Percentiles rank a stretch among this genome's conserved stretches.
phyloP scores from a whole-genome alignment of 1,284 basidiomycete genomes.

The Microbotryomycetes sp. region DNA sequence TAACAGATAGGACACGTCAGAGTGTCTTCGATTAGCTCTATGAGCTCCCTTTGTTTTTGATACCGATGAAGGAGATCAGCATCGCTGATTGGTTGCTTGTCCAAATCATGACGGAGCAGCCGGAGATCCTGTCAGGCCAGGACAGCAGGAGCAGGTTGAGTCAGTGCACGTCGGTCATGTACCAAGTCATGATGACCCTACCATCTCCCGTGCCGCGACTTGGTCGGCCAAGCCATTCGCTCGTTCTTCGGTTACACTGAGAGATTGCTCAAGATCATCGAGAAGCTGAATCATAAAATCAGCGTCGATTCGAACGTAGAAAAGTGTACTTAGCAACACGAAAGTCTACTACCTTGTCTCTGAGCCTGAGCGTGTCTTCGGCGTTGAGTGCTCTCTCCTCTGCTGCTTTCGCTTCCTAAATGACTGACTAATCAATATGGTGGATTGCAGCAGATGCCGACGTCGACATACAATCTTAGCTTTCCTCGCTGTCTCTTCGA shows the following conservation, averaged over 20 bases:
- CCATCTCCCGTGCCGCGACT: conserved; percentile 1
- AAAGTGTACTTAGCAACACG: background rate
- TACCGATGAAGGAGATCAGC: conserved; percentile 12
- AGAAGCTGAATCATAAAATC: background rate
- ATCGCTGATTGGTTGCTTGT: conserved; percentile 6
- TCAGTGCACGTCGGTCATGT: background rate
- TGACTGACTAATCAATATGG: too few species aligned
- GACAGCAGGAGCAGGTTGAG: background rate
- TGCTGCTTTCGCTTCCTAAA: conserved; percentile 8
- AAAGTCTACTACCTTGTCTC: conserved; percentile 6
- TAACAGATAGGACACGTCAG: conserved; percentile 27
- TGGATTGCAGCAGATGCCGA: background rate
- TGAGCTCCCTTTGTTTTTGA: conserved; percentile 6
- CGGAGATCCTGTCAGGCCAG: conserved; percentile 6
- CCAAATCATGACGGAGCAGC: conserved; percentile 10
- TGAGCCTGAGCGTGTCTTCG: conserved; percentile 15
- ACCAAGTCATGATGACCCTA: background rate
- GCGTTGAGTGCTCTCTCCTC: conserved; percentile 12
- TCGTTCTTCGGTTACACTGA: background rate
- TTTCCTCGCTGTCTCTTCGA: background rate
- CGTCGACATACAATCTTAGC: background rate
- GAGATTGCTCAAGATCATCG: conserved; percentile 6
- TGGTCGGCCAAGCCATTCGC: background rate
- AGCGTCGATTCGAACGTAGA: background rate
- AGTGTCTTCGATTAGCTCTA: conserved; percentile 12